A percentile compares a stretch with the other conserved stretches of the same genome.
Evolutionary conservation across 495 filamentous ascomycete genomes (phyloP).

Genomic region (Penicillium flavigenum): DNA sequence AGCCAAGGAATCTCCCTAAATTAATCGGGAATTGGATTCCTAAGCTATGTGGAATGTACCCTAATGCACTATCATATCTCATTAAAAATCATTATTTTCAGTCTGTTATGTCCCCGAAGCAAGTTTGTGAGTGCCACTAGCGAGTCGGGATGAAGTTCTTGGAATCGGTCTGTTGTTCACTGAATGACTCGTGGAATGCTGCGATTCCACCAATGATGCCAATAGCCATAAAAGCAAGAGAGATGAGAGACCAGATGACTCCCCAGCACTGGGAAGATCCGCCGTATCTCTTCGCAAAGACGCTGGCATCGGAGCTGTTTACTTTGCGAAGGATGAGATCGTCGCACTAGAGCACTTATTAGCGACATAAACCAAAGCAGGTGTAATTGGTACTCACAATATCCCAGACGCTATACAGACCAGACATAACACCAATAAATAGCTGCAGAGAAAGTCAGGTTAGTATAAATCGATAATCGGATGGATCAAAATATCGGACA

Average conservation of each 20-base stretch:
- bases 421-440: slow-evolving; percentile 79
- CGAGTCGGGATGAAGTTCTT: slow-evolving; percentile 62
- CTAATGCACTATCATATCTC: not conserved
- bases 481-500: slow-evolving; percentile 12
- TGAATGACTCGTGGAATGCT: slow-evolving; percentile 67
- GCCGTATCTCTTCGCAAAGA: slow-evolving; percentile 74
- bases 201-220: slow-evolving; percentile 73
- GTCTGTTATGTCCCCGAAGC: not conserved
- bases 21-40: not conserved
- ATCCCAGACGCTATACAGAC: slow-evolving; percentile 79
- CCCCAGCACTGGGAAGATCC: slow-evolving; percentile 83
- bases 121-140: not conserved
- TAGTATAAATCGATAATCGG: not conserved
- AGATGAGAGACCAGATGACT: slow-evolving; percentile 72
- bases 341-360: slow-evolving; percentile 55
- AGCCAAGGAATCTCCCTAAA: not conserved
- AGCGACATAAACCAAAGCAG: not conserved
- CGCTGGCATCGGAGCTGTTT: slow-evolving; percentile 76
- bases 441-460: slow-evolving; percentile 35
- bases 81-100: slow-evolving; percentile 3
- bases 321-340: slow-evolving; percentile 82
- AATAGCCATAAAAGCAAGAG: slow-evolving; percentile 64
- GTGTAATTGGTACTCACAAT: slow-evolving; percentile 53
- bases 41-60: not conserved
- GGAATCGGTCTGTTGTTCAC: slow-evolving; percentile 66